Percentiles rank a stretch among this genome's conserved stretches.
Conservation (phyloP, 164 flowering plant species). For the Macadamia tetraphylla region DNA sequence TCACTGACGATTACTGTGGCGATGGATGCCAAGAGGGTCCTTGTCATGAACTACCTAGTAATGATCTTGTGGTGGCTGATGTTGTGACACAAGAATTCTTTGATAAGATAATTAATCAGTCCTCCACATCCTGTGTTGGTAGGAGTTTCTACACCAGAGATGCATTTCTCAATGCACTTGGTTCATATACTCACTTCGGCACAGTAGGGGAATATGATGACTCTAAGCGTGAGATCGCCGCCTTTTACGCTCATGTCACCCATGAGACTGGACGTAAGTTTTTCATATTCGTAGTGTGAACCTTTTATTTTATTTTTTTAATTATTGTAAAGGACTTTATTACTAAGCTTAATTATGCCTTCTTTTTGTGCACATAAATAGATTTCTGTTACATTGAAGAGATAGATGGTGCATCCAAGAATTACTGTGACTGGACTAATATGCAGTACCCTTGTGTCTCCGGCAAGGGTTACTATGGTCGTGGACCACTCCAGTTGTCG, state of each 20-base stretch:
- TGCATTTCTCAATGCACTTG: conserved; percentile 38
- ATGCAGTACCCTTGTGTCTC: too few relatives aligned
- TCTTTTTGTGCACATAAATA: too few relatives aligned
- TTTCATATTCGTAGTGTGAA: too few relatives aligned
- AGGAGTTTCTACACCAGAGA: conserved; percentile 43
- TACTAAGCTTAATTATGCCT: too few relatives aligned
- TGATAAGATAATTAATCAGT: conserved; percentile 31
- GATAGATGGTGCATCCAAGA: too few relatives aligned
- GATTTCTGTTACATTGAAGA: too few relatives aligned
- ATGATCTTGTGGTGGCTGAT: conserved; percentile 22
- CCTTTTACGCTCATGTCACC: conserved; percentile 24
- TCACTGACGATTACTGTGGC: conserved; percentile 35
- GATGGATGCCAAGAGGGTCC: conserved; percentile 39
- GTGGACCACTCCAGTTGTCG: too few relatives aligned
- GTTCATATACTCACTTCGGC: conserved; percentile 42
- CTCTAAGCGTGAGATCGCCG: conserved; percentile 65
- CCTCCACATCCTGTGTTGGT: conserved; percentile 36
- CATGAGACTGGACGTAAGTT: too few relatives aligned
- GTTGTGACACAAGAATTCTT: conserved; percentile 43
- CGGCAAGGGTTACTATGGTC: too few relatives aligned
- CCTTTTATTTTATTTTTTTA: too few relatives aligned
- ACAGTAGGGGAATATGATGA: conserved; percentile 34
- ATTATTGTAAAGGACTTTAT: too few relatives aligned
- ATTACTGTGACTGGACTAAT: too few relatives aligned
- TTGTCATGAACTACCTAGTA: conserved; percentile 20